phyloP scores from a whole-genome alignment of 2,329 filamentous ascomycete genomes.

The Colletotrichum liaoningense region DNA sequence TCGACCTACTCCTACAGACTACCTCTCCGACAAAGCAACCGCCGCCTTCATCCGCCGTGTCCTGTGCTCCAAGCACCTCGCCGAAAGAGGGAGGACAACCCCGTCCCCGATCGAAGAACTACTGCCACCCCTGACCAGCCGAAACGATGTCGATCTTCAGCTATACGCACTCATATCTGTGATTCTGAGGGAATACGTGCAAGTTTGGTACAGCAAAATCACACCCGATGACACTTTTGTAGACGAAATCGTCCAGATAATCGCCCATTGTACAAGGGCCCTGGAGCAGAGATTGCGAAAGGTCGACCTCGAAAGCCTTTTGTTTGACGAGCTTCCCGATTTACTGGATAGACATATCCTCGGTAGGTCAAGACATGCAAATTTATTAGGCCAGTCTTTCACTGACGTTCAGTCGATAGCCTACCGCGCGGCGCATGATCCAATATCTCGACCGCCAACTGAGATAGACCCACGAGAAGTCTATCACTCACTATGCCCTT shows the following conservation, averaged over 20 bases:
- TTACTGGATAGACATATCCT: slow-evolving; percentile 83
- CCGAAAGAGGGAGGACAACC: slow-evolving; percentile 65
- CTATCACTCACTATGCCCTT: slow-evolving; percentile 86
- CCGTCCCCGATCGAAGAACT: slow-evolving; percentile 80
- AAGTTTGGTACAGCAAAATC: slow-evolving; percentile 93
- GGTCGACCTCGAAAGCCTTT: slow-evolving; percentile 83
- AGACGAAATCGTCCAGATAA: slow-evolving; percentile 87
- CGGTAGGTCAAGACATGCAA: slow-evolving; percentile 62
- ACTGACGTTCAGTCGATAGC: slow-evolving; percentile 52
- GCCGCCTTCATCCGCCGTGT: slow-evolving; percentile 83
- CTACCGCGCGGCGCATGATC: slow-evolving; percentile 75
- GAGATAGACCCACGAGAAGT: slow-evolving; percentile 72
- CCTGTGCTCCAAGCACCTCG: slow-evolving; percentile 79
- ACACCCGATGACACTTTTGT: slow-evolving; percentile 91
- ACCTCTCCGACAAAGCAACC: slow-evolving; percentile 82
- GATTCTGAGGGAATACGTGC: slow-evolving; percentile 88
- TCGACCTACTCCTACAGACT: slow-evolving; percentile 55
- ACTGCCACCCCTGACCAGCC: slow-evolving; percentile 91
- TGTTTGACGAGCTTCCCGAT: slow-evolving; percentile 89
- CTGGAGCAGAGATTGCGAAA: slow-evolving; percentile 87
- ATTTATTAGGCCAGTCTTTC: neutral
- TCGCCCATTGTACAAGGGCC: slow-evolving; percentile 90
- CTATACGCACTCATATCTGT: slow-evolving; percentile 93
- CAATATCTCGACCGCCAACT: slow-evolving; percentile 68
- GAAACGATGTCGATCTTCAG: slow-evolving; percentile 92